Evolutionary conservation across 495 filamentous ascomycete species (phyloP), one percentile per base, ranked within the genome.

Genomic region (Niebla homalea): DNA sequence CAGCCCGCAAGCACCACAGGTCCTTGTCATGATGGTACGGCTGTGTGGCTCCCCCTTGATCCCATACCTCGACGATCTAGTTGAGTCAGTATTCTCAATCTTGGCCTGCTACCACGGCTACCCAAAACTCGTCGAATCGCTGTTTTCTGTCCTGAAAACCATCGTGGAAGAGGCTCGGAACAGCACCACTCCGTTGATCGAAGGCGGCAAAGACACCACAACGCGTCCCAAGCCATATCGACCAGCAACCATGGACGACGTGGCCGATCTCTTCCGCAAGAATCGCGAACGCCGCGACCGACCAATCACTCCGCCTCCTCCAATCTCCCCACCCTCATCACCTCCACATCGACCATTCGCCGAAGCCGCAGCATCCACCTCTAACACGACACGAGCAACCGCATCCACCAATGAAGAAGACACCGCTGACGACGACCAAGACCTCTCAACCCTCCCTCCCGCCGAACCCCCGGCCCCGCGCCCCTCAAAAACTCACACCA

Each of bases 21-120:
- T 97, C 0, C 69, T 99, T 14, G 73, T 84, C 10, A 96, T 99
- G 89, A 92, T 99, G 85, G 74, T 97, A 48, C 81, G 77, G 21
- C 71, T 99, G 26, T 85, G 87, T 41, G 92, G 93, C 7, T 80
- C 87, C 8, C 72, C 69, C 26, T 66, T 99, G 7, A 71, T 97
- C 21, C 88, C 89, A 0, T 97, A 86, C 61, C 67, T 99, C 19
- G 93, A 97, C 57, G 92, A 99, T 61, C 75, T 93, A 15, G 79
- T 97, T 0, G 81, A 78, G 8, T 87, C 85, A 3, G 85, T 97
- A 20, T 96, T 99, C 58, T 85, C 83, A 0, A 87, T 92, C 3
- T 63, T 99, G 29, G 89, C 95, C 53, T 79, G 84, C 52, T 97
- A 88, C 57, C 93, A 99, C 64, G 92, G 92, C 4, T 97, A 97